Percentiles rank a stretch among this genome's conserved stretches.
phyloP scores from a whole-genome alignment of 1,139 yeast genomes.

The Zygosaccharomyces sapae region DNA sequence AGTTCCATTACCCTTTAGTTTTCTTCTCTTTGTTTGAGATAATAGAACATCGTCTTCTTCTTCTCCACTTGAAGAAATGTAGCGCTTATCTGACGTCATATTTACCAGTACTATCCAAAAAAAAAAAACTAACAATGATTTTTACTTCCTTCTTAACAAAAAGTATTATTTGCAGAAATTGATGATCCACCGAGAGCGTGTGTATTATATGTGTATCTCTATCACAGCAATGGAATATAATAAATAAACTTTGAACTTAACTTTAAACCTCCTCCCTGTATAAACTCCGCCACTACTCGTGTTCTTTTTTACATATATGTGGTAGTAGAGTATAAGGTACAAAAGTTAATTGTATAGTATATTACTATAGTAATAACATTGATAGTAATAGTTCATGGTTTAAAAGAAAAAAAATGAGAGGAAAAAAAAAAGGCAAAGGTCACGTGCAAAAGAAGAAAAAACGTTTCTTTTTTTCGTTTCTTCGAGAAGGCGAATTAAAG shows the following conservation, averaged over 20 bases:
- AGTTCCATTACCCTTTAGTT: constrained; percentile 7
- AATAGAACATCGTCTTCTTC: constrained; percentile 24
- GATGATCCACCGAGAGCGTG: too few species aligned
- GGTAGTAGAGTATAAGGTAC: too few species aligned
- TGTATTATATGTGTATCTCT: too few species aligned
- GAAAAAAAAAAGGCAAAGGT: not conserved
- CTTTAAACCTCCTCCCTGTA: too few species aligned
- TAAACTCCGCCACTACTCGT: too few species aligned
- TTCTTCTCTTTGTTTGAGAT: constrained; percentile 17
- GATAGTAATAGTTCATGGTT: not conserved
- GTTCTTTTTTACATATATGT: too few species aligned
- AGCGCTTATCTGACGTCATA: constrained; percentile 13
- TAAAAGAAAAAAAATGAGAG: not conserved
- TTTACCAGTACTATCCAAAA: not conserved
- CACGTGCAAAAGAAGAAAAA: not conserved
- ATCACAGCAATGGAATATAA: too few species aligned
- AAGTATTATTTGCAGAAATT: too few species aligned
- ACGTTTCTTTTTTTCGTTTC: too few species aligned
- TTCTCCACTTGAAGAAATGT: constrained; percentile 8
- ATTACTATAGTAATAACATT: not conserved
- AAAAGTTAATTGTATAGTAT: not conserved
- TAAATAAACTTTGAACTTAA: too few species aligned
- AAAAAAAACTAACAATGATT: not conserved
- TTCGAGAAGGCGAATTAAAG: not conserved
- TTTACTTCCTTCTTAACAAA: too few species aligned